These are phyloP conservation scores for Saccharomyces eubayanus DNA, from an alignment of 805 yeast species.

Conservation along the genomic window DNA sequence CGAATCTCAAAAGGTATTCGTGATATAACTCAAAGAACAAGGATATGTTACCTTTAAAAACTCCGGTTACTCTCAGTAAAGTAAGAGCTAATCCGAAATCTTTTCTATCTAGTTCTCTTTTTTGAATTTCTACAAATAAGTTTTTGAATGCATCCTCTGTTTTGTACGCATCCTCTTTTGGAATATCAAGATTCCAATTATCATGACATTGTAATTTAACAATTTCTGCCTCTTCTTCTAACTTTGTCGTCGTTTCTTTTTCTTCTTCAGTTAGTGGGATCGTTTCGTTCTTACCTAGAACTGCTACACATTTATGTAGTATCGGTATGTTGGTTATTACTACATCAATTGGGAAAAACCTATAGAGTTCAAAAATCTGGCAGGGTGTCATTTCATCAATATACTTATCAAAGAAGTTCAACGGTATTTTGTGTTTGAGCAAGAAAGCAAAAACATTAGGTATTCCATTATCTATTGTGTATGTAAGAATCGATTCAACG, in stretches of 20 bases:
- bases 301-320: constrained; percentile 9
- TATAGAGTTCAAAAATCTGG: constrained; percentile 13
- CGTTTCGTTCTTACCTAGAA: constrained; percentile 11
- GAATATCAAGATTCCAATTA: not conserved
- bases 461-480: constrained; percentile 7
- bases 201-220: constrained; percentile 2
- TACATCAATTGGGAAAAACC: constrained; percentile 6
- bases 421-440: constrained; percentile 5
- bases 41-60: constrained; percentile 15
- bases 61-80: constrained; percentile 17
- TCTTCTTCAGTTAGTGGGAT: constrained; percentile 14
- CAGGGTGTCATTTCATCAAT: constrained; percentile 11
- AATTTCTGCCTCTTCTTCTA: constrained; percentile 1
- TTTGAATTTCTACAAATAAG: constrained; percentile 24
- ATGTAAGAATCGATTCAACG: constrained; percentile 8
- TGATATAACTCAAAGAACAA: constrained; percentile 34
- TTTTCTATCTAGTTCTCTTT: constrained; percentile 29
- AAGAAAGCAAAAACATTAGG: constrained; percentile 6
- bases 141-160: constrained; percentile 7
- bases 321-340: constrained; percentile 5
- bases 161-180: not conserved
- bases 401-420: constrained; percentile 7
- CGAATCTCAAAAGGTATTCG: constrained; percentile 33
- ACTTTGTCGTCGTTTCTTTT: constrained; percentile 2
- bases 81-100: constrained; percentile 19